Conservation (phyloP, 306 rosid genomes). For the Abrus pulchellus region DNA sequence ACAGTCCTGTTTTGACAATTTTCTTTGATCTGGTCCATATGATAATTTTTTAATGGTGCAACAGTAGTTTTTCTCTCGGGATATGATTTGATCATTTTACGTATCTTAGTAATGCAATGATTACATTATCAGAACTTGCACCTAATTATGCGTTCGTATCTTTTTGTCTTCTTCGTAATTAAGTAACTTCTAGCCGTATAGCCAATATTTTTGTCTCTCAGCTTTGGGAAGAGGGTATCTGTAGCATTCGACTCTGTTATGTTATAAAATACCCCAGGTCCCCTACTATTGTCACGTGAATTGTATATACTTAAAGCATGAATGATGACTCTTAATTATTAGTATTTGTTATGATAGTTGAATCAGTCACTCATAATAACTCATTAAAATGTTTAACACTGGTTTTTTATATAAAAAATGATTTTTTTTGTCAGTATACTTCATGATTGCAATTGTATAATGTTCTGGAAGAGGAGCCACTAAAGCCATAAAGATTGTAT, state of each 20-base stretch:
- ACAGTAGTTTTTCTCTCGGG: slow-evolving; percentile 6
- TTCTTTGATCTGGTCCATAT: not conserved
- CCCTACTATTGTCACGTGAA: slow-evolving; percentile 35
- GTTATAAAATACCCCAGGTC: no score
- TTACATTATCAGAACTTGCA: slow-evolving; percentile 17
- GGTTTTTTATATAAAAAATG: not conserved
- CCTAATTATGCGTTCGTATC: not conserved
- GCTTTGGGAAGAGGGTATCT: slow-evolving; percentile 4
- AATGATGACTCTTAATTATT: slow-evolving; percentile 12
- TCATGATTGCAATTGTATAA: slow-evolving; percentile 32
- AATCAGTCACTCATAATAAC: slow-evolving; percentile 39
- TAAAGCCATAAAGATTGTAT: slow-evolving; percentile 21
- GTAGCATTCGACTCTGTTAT: slow-evolving; percentile 5
- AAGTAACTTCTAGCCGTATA: slow-evolving; percentile 5
- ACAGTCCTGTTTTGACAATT: not conserved
- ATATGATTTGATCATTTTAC: slow-evolving; percentile 23
- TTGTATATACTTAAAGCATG: slow-evolving; percentile 19
- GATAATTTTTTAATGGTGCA: slow-evolving; percentile 10
- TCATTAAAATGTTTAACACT: slow-evolving; percentile 26
- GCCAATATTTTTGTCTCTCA: not conserved
- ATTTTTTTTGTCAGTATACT: not conserved
- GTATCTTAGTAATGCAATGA: not conserved
- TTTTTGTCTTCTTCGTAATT: slow-evolving; percentile 28
- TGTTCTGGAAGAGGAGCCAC: slow-evolving; percentile 11
- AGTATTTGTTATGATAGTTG: slow-evolving; percentile 37